Percentiles rank a stretch among this genome's conserved stretches.
Conservation (phyloP, 768 basidiomycete species). For the Imleria badia region DNA sequence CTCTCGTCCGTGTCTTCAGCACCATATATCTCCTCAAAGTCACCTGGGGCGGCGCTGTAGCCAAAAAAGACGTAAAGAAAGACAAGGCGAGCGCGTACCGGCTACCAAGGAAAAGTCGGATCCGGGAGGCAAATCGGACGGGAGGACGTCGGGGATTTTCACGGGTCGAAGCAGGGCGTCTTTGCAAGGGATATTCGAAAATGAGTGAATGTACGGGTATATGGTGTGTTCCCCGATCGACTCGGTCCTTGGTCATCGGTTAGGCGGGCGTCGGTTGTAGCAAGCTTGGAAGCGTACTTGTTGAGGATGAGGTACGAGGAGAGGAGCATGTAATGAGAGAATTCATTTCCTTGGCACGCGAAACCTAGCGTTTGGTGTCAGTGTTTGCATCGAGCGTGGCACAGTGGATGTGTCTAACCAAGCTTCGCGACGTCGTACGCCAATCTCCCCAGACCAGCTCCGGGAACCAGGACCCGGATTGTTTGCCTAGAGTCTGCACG, state of each 20-base stretch:
- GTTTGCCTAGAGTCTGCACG: conserved; percentile 37
- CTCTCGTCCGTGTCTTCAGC: conserved; percentile 44
- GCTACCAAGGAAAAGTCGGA: conserved; percentile 84
- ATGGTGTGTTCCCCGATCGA: conserved; percentile 68
- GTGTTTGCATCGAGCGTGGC: background rate
- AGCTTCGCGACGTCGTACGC: conserved; percentile 84
- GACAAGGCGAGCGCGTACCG: conserved; percentile 42
- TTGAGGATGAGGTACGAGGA: conserved; percentile 88
- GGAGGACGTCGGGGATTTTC: conserved; percentile 80
- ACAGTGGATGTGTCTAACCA: conserved; percentile 45
- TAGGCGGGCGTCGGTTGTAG: background rate
- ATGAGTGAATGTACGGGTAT: conserved; percentile 90
- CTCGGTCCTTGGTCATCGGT: conserved; percentile 49
- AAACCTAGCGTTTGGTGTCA: conserved; percentile 57
- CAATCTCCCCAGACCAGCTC: conserved; percentile 84
- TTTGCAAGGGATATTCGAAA: conserved; percentile 73
- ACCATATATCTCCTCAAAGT: conserved; percentile 93
- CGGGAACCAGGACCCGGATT: conserved; percentile 82
- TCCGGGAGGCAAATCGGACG: conserved; percentile 62
- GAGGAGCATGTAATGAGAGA: conserved; percentile 93
- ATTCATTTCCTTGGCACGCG: conserved; percentile 91
- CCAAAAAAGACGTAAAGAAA: background rate
- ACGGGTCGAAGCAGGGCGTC: conserved; percentile 64
- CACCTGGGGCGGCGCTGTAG: conserved; percentile 46
- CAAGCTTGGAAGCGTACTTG: conserved; percentile 45